A percentile compares a stretch with the other conserved stretches of the same genome.
phyloP scores from a whole-genome alignment of 2,329 filamentous ascomycete species.

The Aureobasidium uvarum region DNA sequence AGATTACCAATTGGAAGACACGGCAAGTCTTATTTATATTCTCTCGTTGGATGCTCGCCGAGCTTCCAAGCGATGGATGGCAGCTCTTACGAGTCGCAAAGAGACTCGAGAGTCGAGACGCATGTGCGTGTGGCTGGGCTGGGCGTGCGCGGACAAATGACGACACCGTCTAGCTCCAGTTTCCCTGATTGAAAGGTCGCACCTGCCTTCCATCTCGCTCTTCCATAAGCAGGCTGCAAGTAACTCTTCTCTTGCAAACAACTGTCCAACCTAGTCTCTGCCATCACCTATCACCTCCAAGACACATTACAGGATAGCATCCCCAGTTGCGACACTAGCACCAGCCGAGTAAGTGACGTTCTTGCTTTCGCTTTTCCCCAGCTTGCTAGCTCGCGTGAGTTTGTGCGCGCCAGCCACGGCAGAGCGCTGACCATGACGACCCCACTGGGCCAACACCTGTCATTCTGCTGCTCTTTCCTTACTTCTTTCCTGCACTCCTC shows the following conservation, averaged over 20 bases:
- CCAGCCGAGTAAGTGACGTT: conserved; percentile 10
- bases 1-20: no score
- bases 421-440: conserved; percentile 25
- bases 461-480: conserved; percentile 10
- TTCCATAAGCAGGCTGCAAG: not conserved
- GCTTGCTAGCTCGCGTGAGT: conserved; percentile 23
- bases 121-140: conserved; percentile 3
- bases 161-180: not conserved
- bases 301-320: conserved; percentile 1
- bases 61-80: not conserved
- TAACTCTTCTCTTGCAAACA: not conserved
- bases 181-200: conserved; percentile 21
- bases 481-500: conserved; percentile 1
- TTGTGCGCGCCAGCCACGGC: conserved; percentile 23
- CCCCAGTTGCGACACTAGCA: not conserved
- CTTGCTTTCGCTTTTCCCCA: not conserved
- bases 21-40: not conserved
- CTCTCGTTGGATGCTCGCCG: not conserved
- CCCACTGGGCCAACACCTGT: conserved; percentile 24
- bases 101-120: not conserved
- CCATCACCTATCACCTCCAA: conserved; percentile 9
- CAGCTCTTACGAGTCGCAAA: not conserved
- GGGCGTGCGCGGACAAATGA: not conserved
- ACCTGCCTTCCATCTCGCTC: not conserved
- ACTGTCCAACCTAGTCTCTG: not conserved